A percentile compares a stretch with the other conserved stretches of the same genome.
phyloP scores from a whole-genome alignment of 192 early-diverging fungal species.

The Rhizoclosmatium sp. region DNA sequence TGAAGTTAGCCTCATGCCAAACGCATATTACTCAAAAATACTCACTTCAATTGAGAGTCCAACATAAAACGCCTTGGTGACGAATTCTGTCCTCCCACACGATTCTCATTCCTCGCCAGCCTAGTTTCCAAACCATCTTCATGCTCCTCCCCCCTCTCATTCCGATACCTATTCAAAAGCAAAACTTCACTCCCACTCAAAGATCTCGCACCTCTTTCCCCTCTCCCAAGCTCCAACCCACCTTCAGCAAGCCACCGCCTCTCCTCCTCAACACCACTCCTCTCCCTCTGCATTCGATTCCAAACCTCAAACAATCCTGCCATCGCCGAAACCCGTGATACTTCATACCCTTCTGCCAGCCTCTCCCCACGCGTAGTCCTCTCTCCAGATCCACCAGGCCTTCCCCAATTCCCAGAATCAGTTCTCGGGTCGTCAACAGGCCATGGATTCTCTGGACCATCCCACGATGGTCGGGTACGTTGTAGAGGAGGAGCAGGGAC shows the following conservation, averaged over 20 bases:
- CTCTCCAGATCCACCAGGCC: no score
- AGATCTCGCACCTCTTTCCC: neutral
- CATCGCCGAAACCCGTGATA: neutral
- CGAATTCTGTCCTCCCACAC: no score
- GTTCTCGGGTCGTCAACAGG: neutral
- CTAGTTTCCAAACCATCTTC: no score
- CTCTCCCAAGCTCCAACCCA: neutral
- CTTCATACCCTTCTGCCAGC: neutral
- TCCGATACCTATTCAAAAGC: no score
- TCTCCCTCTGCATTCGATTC: neutral
- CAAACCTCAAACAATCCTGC: slow-evolving; percentile 12
- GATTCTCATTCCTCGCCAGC: no score
- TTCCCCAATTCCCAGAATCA: neutral
- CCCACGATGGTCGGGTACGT: neutral
- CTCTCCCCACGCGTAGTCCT: neutral
- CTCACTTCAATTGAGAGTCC: no score
- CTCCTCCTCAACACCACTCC: neutral
- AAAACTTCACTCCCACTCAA: neutral
- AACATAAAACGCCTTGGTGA: no score
- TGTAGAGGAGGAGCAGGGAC: neutral
- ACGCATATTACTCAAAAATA: no score
- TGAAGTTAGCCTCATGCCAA: no score
- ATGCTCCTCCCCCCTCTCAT: no score
- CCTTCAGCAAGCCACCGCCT: neutral
- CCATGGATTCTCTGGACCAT: neutral